These are phyloP conservation scores for Chaetomiaceae sp. DNA, from an alignment of 2,329 filamentous ascomycete species.

Conservation along the genomic window DNA sequence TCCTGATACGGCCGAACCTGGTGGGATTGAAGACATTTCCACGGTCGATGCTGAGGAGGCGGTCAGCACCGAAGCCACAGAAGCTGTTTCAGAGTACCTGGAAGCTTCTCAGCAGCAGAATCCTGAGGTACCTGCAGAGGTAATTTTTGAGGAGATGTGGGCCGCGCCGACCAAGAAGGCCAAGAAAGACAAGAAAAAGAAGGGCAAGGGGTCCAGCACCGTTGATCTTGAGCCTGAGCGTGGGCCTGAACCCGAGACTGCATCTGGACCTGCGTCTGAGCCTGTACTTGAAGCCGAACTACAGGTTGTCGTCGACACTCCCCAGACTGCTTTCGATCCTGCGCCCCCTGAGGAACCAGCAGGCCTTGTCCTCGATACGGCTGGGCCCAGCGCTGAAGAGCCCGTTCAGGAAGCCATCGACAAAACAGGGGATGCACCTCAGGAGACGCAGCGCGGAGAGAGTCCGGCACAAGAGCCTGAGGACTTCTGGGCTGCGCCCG, in stretches of 20 bases:
- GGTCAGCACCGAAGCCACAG: background rate
- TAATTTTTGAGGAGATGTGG: background rate
- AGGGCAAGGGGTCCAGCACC: conserved; percentile 17
- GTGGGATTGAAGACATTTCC: background rate
- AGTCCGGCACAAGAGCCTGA: background rate
- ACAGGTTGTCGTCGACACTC: background rate
- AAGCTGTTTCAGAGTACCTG: background rate
- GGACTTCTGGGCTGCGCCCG: conserved; percentile 8
- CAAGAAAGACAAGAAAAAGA: conserved; percentile 26
- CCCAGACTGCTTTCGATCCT: background rate
- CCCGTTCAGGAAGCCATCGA: background rate
- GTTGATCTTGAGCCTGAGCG: conserved; percentile 7
- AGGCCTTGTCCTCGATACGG: too few relatives aligned
- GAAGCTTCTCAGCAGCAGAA: background rate
- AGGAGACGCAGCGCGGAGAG: background rate
- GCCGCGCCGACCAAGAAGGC: conserved; percentile 16
- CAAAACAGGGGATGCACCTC: background rate
- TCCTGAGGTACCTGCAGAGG: background rate
- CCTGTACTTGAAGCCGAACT: background rate
- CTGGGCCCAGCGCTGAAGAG: background rate
- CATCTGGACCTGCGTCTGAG: background rate
- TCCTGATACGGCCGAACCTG: background rate
- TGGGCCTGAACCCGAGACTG: background rate
- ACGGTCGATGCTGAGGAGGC: background rate
- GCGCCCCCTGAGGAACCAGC: background rate